Percentiles rank a stretch among this genome's conserved stretches.
phyloP scores from a whole-genome alignment of 352 stramenopile genomes.

The Pythium brachiatum region DNA sequence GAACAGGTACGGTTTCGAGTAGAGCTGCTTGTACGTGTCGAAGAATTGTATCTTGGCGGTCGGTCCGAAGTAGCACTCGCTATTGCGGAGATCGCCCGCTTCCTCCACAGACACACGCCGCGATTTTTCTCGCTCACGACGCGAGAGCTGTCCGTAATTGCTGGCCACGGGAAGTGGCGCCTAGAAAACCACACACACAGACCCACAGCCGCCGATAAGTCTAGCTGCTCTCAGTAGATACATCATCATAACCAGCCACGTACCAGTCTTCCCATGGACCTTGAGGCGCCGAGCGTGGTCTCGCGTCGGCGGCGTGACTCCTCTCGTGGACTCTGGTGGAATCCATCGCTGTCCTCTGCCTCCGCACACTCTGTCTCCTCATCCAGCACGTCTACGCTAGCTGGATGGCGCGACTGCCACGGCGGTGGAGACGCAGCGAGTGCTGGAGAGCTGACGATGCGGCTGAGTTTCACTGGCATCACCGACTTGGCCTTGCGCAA shows the following conservation, averaged over 20 bases:
- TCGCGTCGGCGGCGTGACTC: slow-evolving; percentile 8
- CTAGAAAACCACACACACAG: neutral
- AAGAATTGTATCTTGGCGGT: slow-evolving; percentile 58
- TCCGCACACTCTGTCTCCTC: neutral
- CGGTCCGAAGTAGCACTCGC: slow-evolving; percentile 61
- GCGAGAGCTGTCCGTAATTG: neutral
- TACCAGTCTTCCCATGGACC: slow-evolving; percentile 17
- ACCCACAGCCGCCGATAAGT: neutral
- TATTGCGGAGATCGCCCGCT: slow-evolving; percentile 37
- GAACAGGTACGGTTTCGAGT: slow-evolving; percentile 67
- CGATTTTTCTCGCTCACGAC: slow-evolving; percentile 17
- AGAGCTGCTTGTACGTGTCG: slow-evolving; percentile 54
- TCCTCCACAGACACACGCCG: slow-evolving; percentile 38
- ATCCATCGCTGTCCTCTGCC: neutral
- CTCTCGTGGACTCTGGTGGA: slow-evolving; percentile 2
- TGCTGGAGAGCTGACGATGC: slow-evolving; percentile 16
- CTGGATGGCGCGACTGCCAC: neutral
- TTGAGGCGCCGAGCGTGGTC: slow-evolving; percentile 4
- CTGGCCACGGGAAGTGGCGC: slow-evolving; percentile 5
- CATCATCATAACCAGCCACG: neutral
- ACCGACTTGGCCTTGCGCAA: neutral
- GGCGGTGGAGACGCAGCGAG: neutral
- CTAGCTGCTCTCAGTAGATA: neutral
- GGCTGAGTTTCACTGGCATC: neutral
- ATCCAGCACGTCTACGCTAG: neutral